Conservation (phyloP, 2,329 filamentous ascomycete species). For the Venturia oleaginea region DNA sequence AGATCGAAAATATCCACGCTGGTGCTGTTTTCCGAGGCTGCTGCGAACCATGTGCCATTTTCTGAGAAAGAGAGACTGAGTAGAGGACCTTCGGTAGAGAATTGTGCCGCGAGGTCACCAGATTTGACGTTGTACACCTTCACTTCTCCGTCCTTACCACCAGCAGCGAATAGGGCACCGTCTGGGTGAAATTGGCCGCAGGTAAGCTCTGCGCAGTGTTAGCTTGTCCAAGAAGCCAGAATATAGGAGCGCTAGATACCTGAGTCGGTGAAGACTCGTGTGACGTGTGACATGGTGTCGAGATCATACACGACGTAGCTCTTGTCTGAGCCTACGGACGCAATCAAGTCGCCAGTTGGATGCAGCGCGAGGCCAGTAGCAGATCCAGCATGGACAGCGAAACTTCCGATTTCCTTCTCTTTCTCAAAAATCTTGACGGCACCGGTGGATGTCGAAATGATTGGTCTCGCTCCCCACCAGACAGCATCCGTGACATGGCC, state of each 20-base stretch:
- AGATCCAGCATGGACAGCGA: constrained; percentile 75
- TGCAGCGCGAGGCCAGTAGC: constrained; percentile 72
- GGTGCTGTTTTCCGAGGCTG: constrained; percentile 66
- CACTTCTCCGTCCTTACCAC: constrained; percentile 69
- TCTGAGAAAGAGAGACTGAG: constrained; percentile 80
- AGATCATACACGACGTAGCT: constrained; percentile 87
- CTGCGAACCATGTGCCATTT: constrained; percentile 93
- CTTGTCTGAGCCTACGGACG: constrained; percentile 85
- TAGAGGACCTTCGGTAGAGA: constrained; percentile 56
- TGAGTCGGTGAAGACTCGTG: constrained; percentile 70
- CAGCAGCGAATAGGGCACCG: constrained; percentile 84
- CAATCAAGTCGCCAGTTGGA: constrained; percentile 72
- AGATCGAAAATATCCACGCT: constrained; percentile 84
- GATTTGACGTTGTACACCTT: constrained; percentile 83
- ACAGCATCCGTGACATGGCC: constrained; percentile 56
- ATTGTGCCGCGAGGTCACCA: constrained; percentile 66
- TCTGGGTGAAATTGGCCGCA: constrained; percentile 87
- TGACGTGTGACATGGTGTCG: constrained; percentile 54
- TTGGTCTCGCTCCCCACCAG: constrained; percentile 59
- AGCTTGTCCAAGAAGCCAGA: constrained; percentile 19
- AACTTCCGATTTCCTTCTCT: constrained; percentile 57
- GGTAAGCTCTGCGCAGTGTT: constrained; percentile 52
- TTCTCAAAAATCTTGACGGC: constrained; percentile 70
- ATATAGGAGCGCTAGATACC: constrained; percentile 46
- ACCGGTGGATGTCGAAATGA: constrained; percentile 67